phyloP scores from a whole-genome alignment of 2,329 filamentous ascomycete genomes.

The Calonectria montana region DNA sequence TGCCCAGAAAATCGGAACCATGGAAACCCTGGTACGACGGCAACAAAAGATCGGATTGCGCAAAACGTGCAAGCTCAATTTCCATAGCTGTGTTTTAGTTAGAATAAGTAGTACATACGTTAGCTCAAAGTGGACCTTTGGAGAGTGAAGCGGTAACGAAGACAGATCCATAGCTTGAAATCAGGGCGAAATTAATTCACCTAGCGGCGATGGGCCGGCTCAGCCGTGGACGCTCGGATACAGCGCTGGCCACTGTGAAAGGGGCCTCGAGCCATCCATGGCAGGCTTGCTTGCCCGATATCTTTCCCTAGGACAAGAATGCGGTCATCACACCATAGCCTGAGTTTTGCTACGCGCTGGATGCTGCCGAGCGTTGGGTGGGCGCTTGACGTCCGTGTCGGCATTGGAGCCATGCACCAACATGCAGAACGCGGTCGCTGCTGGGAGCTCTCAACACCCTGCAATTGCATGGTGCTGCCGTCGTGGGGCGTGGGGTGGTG shows the following conservation, averaged over 20 bases:
- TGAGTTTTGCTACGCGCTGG: background rate
- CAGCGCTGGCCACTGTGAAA: constrained; percentile 6
- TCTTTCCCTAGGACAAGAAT: background rate
- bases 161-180: background rate
- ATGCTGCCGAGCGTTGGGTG: background rate
- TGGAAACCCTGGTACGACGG: background rate
- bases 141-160: background rate
- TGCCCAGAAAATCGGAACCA: background rate
- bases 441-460: constrained; percentile 13
- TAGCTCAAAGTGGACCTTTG: background rate
- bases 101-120: background rate
- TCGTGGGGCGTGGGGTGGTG: constrained; percentile 32
- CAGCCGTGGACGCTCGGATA: constrained; percentile 2
- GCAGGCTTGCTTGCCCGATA: background rate
- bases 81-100: constrained; percentile 2
- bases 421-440: background rate
- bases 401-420: constrained; percentile 5
- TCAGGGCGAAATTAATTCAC: background rate
- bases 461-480: constrained; percentile 22
- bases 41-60: background rate
- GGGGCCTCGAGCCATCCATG: background rate
- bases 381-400: background rate
- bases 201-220: background rate
- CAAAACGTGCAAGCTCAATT: background rate
- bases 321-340: background rate